phyloP scores from a whole-genome alignment of 2,329 filamentous ascomycete genomes.

The Pseudocercospora musae region DNA sequence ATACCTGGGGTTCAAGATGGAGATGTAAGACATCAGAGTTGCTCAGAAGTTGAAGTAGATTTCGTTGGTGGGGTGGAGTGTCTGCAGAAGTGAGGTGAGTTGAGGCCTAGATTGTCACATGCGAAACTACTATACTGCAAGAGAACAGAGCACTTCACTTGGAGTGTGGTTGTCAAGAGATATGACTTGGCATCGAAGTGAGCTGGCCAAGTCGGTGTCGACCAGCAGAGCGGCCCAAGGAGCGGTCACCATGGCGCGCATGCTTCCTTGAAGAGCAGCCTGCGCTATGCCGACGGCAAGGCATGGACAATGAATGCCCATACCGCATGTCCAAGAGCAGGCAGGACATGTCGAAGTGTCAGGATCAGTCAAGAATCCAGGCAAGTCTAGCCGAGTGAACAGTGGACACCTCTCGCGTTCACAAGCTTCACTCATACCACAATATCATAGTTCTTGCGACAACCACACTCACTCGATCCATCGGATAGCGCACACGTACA shows the following conservation, averaged over 20 bases:
- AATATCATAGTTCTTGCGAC: neutral
- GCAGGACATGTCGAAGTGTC: too few species aligned
- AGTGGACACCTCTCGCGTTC: neutral
- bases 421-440: neutral
- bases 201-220: neutral
- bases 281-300: neutral
- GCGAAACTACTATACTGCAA: too few species aligned
- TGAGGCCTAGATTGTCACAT: neutral
- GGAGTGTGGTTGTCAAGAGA: neutral
- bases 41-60: neutral
- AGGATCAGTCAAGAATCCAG: neutral
- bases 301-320: too few species aligned
- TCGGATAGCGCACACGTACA: neutral
- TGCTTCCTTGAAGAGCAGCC: too few species aligned
- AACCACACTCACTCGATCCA: neutral
- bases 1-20: neutral
- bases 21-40: neutral
- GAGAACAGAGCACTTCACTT: neutral
- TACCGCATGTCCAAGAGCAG: neutral
- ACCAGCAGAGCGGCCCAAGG: neutral
- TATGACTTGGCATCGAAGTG: neutral
- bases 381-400: neutral
- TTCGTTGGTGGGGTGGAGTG: neutral
- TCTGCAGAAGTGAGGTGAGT: neutral
- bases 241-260: too few species aligned